Conservation (phyloP, 371 early-diverging fungal genomes). For the Capniomyces stellatus region DNA sequence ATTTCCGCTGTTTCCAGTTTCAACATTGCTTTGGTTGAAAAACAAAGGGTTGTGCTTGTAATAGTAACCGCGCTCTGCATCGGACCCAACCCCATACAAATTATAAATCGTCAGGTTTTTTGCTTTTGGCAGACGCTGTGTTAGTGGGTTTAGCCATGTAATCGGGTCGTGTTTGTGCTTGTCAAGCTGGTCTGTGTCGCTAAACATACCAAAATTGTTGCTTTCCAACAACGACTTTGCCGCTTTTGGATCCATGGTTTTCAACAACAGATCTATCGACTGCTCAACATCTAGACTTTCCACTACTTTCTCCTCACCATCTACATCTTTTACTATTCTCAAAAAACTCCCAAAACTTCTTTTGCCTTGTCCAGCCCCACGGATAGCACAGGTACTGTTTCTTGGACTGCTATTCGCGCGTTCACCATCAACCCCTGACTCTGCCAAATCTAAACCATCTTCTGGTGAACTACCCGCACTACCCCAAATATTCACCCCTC, state of each 20-base stretch:
- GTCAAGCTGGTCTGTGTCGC: conserved; percentile 34
- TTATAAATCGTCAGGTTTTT: conserved; percentile 63
- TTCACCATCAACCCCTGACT: no score
- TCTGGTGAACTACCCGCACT: conserved; percentile 41
- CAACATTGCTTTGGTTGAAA: no score
- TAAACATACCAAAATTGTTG: conserved; percentile 47
- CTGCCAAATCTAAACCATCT: no score
- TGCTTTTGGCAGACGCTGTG: conserved; percentile 60
- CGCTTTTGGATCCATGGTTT: conserved; percentile 31
- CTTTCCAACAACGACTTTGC: conserved; percentile 29
- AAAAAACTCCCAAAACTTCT: no score
- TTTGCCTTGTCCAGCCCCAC: no score
- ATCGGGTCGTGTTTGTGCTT: conserved; percentile 31
- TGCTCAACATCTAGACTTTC: conserved; percentile 33
- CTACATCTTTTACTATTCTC: no score
- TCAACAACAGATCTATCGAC: conserved; percentile 31
- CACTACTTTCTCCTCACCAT: no score
- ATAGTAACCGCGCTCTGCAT: conserved; percentile 64
- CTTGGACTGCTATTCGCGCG: no score
- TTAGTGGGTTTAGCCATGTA: conserved; percentile 76
- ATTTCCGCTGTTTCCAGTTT: no score
- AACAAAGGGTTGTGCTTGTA: no score
- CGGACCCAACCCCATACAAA: conserved; percentile 61
- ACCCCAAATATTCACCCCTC: conserved; percentile 75
- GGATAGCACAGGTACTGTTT: no score